Evolutionary conservation across 1,284 basidiomycete genomes (phyloP).

Genomic region (Papiliotrema terrestris): DNA sequence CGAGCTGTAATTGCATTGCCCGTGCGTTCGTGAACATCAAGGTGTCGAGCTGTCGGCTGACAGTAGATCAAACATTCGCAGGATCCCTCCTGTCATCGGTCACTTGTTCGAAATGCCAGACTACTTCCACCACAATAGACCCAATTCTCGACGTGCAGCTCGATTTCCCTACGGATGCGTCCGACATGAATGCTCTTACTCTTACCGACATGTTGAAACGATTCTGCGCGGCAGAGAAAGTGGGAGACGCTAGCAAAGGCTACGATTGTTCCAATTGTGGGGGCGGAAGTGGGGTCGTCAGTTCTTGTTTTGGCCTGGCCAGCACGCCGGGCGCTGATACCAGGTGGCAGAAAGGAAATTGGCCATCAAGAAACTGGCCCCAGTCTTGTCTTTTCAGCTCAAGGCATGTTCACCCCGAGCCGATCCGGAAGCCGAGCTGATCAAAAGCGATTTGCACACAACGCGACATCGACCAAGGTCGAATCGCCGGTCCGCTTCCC

Average conservation of each 20-base stretch:
- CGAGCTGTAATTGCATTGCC: constrained; percentile 78
- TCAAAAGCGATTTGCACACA: constrained; percentile 83
- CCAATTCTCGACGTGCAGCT: constrained; percentile 90
- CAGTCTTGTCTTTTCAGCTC: constrained; percentile 90
- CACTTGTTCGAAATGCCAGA: constrained; percentile 71
- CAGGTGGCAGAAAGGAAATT: constrained; percentile 78
- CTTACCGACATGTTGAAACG: constrained; percentile 33
- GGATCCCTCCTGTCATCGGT: constrained; percentile 86
- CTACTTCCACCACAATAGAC: constrained; percentile 74
- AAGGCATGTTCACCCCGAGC: constrained; percentile 59
- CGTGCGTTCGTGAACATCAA: constrained; percentile 51
- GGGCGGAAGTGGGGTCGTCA: constrained; percentile 33
- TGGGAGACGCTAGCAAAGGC: constrained; percentile 40
- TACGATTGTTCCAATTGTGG: constrained; percentile 47
- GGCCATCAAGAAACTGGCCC: constrained; percentile 78
- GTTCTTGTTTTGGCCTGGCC: constrained; percentile 8
- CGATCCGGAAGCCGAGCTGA: not conserved
- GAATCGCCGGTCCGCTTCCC: constrained; percentile 82
- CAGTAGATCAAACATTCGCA: constrained; percentile 71
- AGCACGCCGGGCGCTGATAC: not conserved
- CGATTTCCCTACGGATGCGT: constrained; percentile 56
- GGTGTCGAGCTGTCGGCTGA: not conserved
- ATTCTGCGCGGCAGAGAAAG: constrained; percentile 40
- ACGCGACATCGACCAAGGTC: constrained; percentile 74
- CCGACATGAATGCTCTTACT: constrained; percentile 13